Base-by-base conservation (phyloP, 805 yeast species). In the Candida berthetii region DNA sequence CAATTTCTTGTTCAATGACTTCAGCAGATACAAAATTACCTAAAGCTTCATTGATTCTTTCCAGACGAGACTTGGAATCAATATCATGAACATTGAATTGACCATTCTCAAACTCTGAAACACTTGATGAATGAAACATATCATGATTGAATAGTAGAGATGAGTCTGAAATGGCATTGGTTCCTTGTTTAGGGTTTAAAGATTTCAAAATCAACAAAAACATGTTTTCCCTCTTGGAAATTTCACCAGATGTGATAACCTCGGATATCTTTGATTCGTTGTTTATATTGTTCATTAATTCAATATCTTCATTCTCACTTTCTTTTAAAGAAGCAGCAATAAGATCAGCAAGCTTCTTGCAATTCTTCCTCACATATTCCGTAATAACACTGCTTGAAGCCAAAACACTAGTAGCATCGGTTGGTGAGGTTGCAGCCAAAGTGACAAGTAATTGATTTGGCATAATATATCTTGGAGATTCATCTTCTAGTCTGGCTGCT, bases 381-480 rank as follows among this genome's bases (percentile, higher is more conserved):
- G 80, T 71, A 35, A 69, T 66, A 43, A 61, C 68, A 43, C 61
- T 69, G 41, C 67, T 69, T 20, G 64, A 68, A 27, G 71, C 66
- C 38, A 79, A 55, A 5, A 85, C 76, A 20, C 78, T 80, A 4
- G 70, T 63, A 0, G 78, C 62, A 42, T 77, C 81, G 0, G 73
- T 70, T 3, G 96, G 95, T 8, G 69, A 62, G 31, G 72, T 50
- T 4, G 72, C 64, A 5, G 80, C 80, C 35, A 93, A 60, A 0
- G 82, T 71, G 0, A 82, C 80, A 31, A 93, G 56, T 13, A 82
- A 59, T 51, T 83, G 93, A 54, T 87, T 89, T 5, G 96, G 78
- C 91, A 90, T 82, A 14, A 93, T 69, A 53, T 68, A 91, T 45
- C 95, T 69, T 2, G 83, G 78, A 2, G 95, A 85, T 62, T 93